Percentiles rank a stretch among this genome's conserved stretches.
Conservation (phyloP, 495 filamentous ascomycete species). For the Penicillium arizonense region DNA sequence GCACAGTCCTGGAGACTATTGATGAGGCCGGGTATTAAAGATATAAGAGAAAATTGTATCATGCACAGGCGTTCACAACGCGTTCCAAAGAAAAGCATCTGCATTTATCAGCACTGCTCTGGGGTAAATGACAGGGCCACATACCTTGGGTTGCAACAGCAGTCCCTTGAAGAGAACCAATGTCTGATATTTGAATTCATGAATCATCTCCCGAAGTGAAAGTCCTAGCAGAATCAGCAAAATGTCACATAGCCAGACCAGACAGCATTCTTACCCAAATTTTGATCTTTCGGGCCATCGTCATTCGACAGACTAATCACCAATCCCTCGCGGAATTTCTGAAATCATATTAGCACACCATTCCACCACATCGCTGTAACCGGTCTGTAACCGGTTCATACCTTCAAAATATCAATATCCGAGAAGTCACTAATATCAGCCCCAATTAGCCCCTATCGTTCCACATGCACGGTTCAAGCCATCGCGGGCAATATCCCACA, state of each 20-base stretch:
- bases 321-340: conserved; percentile 90
- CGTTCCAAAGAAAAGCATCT: conserved; percentile 99
- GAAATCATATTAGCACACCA: conserved; percentile 25
- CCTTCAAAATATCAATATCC: conserved; percentile 70
- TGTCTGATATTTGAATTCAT: conserved; percentile 91
- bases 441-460: conserved; percentile 14
- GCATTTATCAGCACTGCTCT: conserved; percentile 6
- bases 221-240: conserved; percentile 51
- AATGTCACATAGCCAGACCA: background rate
- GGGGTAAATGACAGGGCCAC: background rate
- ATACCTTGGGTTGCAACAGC: conserved; percentile 90
- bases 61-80: conserved; percentile 94
- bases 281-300: conserved; percentile 77
- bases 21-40: conserved; percentile 87
- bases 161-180: conserved; percentile 91
- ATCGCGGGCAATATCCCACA: conserved; percentile 30
- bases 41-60: conserved; percentile 96
- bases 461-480: background rate
- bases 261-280: conserved; percentile 60
- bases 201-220: conserved; percentile 85
- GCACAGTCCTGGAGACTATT: conserved; percentile 85
- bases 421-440: conserved; percentile 59
- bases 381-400: conserved; percentile 18
- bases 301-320: conserved; percentile 61
- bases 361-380: background rate